Percentiles rank a stretch among this genome's conserved stretches.
Evolutionary conservation across 2,329 filamentous ascomycete genomes (phyloP).

Genomic region (Aspergillus sp.): DNA sequence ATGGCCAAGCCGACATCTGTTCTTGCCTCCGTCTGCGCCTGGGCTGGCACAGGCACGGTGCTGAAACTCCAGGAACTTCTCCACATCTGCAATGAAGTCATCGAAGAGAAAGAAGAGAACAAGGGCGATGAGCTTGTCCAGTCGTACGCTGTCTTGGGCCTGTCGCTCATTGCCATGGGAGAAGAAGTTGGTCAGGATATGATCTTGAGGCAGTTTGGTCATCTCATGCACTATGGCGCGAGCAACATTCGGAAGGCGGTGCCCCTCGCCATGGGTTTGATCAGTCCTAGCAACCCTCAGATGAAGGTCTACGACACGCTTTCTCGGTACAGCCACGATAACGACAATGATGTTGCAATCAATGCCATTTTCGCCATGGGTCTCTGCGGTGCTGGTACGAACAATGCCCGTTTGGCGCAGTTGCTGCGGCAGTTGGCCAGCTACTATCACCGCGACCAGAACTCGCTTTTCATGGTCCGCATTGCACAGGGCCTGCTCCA

Average conservation of each 20-base stretch:
- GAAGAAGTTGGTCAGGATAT: conserved; percentile 98
- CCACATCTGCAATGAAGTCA: conserved; percentile 95
- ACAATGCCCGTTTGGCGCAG: conserved; percentile 93
- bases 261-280: conserved; percentile 88
- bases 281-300: conserved; percentile 95
- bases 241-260: conserved; percentile 95
- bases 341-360: conserved; percentile 93
- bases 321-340: conserved; percentile 96
- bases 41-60: conserved; percentile 94
- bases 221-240: conserved; percentile 98
- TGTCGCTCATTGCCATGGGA: conserved; percentile 93
- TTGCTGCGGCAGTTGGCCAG: conserved; percentile 87
- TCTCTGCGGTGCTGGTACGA: conserved; percentile 88
- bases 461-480: conserved; percentile 96
- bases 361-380: conserved; percentile 99
- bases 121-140: conserved; percentile 93
- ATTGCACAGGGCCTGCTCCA: conserved; percentile 95
- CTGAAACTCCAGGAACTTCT: conserved; percentile 94
- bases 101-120: conserved; percentile 89
- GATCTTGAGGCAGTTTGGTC: conserved; percentile 93
- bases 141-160: conserved; percentile 87
- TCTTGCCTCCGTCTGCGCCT: conserved; percentile 91
- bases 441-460: conserved; percentile 96
- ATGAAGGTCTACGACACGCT: conserved; percentile 99
- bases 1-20: conserved; percentile 95